These are phyloP conservation scores for Ambrosia trifida DNA, from an alignment of 129 eudicot genomes.

Conservation along the genomic window DNA sequence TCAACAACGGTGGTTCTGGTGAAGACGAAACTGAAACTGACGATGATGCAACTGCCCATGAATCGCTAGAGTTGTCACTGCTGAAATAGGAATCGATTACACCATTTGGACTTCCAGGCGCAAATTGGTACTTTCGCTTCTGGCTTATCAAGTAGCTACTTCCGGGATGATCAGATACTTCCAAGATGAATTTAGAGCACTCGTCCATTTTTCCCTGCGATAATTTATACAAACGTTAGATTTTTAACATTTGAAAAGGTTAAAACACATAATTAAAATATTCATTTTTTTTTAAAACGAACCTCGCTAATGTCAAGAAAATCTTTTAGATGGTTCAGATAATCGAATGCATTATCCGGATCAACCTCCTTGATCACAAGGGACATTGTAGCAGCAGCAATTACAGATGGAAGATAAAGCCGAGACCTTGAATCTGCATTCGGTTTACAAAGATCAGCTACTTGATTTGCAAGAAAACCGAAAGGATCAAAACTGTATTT, in stretches of 20 bases:
- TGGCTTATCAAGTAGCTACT: conserved; percentile 23
- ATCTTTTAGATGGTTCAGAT: conserved; percentile 45
- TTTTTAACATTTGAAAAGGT: neutral
- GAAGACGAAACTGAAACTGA: conserved; percentile 58
- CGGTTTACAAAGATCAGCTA: conserved; percentile 9
- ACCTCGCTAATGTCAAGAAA: conserved; percentile 61
- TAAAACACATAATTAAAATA: neutral
- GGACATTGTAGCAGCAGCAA: conserved; percentile 32
- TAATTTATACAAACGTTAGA: conserved; percentile 23
- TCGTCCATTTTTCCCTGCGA: conserved; percentile 65
- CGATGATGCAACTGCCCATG: conserved; percentile 55
- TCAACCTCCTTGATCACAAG: conserved; percentile 40
- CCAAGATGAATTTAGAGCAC: conserved; percentile 54
- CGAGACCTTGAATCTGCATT: conserved; percentile 38
- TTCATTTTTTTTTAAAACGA: conserved; percentile 22
- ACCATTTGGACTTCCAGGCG: conserved; percentile 73
- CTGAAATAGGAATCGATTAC: conserved; percentile 67
- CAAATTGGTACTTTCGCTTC: conserved; percentile 54
- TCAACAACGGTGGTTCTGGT: conserved; percentile 62
- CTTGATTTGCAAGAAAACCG: neutral
- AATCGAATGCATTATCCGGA: conserved; percentile 43
- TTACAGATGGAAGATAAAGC: conserved; percentile 40
- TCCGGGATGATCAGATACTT: conserved; percentile 36
- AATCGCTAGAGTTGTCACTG: conserved; percentile 63
- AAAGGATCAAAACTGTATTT: neutral